Conservation (phyloP, 2,329 filamentous ascomycete species). For the Aspergillus tubingensis region DNA sequence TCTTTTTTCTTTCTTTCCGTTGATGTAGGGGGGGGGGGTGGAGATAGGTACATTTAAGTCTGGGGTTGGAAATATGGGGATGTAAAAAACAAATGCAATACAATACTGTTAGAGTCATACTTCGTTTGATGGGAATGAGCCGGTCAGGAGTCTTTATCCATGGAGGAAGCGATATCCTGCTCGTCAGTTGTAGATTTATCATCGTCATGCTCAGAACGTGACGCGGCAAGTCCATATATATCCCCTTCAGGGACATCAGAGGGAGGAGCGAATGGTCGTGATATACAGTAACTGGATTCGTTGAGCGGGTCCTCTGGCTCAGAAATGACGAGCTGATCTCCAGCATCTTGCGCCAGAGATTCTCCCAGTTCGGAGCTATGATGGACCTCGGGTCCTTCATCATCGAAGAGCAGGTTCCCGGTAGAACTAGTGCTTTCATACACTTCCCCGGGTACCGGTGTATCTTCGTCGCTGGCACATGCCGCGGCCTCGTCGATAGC, state of each 20-base stretch:
- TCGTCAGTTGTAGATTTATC: background rate
- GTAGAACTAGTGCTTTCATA: background rate
- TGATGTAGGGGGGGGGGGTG: background rate
- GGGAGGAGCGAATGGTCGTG: background rate
- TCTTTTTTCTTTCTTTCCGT: background rate
- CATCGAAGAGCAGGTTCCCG: background rate
- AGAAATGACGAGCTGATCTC: background rate
- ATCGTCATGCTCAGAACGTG: background rate
- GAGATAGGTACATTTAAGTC: background rate
- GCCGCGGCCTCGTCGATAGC: conserved; percentile 55
- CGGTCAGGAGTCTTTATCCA: background rate
- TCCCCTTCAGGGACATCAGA: background rate
- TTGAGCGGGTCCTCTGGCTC: background rate
- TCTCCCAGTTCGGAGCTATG: background rate
- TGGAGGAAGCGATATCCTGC: background rate
- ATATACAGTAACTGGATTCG: background rate
- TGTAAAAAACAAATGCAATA: background rate
- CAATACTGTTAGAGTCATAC: background rate
- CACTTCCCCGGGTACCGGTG: background rate
- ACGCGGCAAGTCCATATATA: background rate
- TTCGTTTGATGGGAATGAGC: background rate
- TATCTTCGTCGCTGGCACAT: conserved; percentile 12
- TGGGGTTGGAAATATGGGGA: no score
- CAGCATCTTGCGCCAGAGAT: background rate
- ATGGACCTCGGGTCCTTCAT: background rate